A percentile compares a stretch with the other conserved stretches of the same genome.
Conservation (phyloP, 73 alveolate species). For the Paramecium pentaurelia region DNA sequence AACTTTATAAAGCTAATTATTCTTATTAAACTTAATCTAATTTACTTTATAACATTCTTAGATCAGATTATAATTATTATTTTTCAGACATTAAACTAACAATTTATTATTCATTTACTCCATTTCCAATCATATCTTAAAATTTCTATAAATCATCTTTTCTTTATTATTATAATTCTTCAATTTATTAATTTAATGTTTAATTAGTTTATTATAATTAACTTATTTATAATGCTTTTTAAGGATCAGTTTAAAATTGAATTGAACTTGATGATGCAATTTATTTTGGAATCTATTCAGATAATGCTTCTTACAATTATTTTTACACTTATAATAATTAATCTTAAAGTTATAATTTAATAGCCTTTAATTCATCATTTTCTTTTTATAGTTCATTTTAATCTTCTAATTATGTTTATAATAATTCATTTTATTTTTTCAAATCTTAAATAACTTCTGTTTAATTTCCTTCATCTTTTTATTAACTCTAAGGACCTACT, state of each 20-base stretch:
- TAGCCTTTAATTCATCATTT: neutral
- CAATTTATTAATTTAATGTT: neutral
- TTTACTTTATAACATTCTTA: neutral
- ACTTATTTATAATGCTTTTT: neutral
- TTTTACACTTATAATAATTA: neutral
- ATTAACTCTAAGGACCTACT: neutral
- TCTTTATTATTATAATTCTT: neutral
- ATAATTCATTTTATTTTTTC: neutral
- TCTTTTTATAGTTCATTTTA: neutral
- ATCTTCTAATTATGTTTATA: neutral
- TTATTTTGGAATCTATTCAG: neutral
- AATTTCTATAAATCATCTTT: neutral
- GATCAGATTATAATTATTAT: neutral
- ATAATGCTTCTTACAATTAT: neutral
- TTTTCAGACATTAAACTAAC: neutral
- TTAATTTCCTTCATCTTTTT: neutral
- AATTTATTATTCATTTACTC: neutral
- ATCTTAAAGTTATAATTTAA: neutral
- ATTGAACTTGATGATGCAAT: neutral
- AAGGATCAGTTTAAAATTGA: slow-evolving; percentile 12
- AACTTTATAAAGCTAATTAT: neutral
- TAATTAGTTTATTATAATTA: neutral
- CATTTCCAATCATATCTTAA: neutral
- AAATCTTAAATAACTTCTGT: neutral
- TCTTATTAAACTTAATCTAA: neutral